Base-by-base conservation (phyloP, 2,329 filamentous ascomycete species). In the Leptographium flavum region DNA sequence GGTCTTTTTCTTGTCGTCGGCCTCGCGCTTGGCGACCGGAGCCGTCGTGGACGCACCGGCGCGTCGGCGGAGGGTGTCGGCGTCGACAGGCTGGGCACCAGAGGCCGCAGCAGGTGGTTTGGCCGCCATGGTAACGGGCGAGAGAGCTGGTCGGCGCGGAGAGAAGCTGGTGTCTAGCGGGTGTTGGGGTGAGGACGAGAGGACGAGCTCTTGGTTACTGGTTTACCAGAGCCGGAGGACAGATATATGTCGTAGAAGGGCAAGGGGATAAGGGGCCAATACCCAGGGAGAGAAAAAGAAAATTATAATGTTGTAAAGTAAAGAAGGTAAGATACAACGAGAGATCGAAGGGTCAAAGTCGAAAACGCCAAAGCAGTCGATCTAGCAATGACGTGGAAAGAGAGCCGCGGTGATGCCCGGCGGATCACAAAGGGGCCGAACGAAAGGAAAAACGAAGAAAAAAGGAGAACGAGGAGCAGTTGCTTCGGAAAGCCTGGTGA, bases 1-100 rank as follows among this genome's bases (percentile, higher is more conserved):
- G 19, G 69, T 61, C 60, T 74, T 73, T 66, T 79, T 80, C 60
- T 73, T 73, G 53, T 80, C 73, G 52, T 77, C 73, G 23, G 67
- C 56, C 56, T 78, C 68, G 40, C 61, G 52, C 48, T 58, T 55
- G 47, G 61, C 58, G 51, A 59, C 53, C 47, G 61, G 53, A 49
- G 63, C 57, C 45, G 63, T 61, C 47, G 66, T 62, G 37, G 65
- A 65, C 39, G 43, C 44, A 45, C 70, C 62, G 56, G 71, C 68
- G 56, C 77, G 73, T 56, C 75, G 65, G 54, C 76, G 69, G 50
- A 74, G 66, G 52, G 69, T 68, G 55, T 79, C 73, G 55, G 69
- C 68, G 54, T 77, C 71, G 55, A 66, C 67, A 47, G 70, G 60
- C 55, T 79, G 74, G 56, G 72, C 70, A 62, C 77, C 77, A 33